Evolutionary conservation across 805 yeast genomes (phyloP), one percentile per base, ranked within the genome.

Genomic region (Candida koratica): DNA sequence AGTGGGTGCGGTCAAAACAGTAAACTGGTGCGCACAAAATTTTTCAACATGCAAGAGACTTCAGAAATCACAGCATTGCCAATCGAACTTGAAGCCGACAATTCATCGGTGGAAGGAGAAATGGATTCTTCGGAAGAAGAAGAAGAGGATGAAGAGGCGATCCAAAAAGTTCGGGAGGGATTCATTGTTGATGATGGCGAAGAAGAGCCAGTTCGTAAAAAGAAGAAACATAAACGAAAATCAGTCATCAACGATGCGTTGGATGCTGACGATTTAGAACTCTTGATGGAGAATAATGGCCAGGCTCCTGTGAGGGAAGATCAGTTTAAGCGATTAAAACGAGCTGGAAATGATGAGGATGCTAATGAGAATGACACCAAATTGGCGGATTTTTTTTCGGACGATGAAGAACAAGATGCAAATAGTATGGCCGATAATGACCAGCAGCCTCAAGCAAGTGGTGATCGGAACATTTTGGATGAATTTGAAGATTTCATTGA

Each of bases 401-500:
- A 83, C 14, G 64, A 52, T 22, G 60, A 52, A 11, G 60, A 49
- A 27, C 45, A 46, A n/a, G 56, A 43, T n/a, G 58, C 46, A 39
- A 65, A 51, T 7, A 60, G 51, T 12, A 62, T 51, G 10, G 58
- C 47, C 14, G 52, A 41, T 5, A 44, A 34, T 13, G 62, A 52
- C 20, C 59, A 55, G 13, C 20, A 31, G 16, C n/a, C n/a, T n/a
- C n/a, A n/a, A n/a, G n/a, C n/a, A n/a, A 10, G 10, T 8, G 23
- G 23, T 20, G 7, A 7, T 20, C 7, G 23, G 10, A 66, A 66
- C 52, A 65, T 58, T 28, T 60, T 78, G 46, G 95, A 88, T 54
- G 97, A 93, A 59, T 79, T 90, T 50, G 98, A 88, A 56, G 98
- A 89, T 55, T 93, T 93, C 63, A 93, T 93, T 48, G 98, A 90